Percentiles rank a stretch among this genome's conserved stretches.
Conservation (phyloP, 768 basidiomycete species). For the Rhodotorula diobovata region DNA sequence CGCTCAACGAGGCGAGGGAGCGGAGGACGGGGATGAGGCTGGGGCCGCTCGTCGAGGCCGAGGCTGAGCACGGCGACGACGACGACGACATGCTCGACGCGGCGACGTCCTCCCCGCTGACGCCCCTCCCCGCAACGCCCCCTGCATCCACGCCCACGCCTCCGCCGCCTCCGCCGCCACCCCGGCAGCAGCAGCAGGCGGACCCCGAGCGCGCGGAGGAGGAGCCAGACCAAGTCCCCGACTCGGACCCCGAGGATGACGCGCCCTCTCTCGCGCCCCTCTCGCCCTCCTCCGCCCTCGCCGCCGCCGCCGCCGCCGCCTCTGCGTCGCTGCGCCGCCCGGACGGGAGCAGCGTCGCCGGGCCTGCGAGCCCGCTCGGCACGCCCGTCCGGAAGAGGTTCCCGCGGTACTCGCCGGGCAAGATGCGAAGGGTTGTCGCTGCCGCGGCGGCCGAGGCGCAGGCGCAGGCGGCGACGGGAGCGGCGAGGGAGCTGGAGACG, state of each 20-base stretch:
- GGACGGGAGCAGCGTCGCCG: neutral
- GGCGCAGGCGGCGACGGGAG: neutral
- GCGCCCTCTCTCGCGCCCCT: neutral
- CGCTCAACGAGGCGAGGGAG: neutral
- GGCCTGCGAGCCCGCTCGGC: neutral
- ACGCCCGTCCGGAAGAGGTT: neutral
- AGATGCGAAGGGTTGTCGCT: neutral
- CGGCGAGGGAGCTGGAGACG: neutral
- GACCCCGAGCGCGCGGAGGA: neutral
- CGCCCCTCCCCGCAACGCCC: too few species aligned
- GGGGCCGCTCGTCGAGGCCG: too few species aligned
- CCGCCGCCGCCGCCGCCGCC: neutral
- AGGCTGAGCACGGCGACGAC: neutral
- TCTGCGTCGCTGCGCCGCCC: neutral
- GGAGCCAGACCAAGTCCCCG: constrained; percentile 1
- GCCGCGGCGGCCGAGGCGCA: neutral
- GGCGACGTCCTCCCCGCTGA: too few species aligned
- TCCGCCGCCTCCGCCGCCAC: constrained; percentile 1
- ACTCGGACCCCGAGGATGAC: constrained; percentile 27
- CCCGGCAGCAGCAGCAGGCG: too few species aligned
- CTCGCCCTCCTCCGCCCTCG: neutral
- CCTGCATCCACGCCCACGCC: too few species aligned
- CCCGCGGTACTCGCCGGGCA: constrained; percentile 23
- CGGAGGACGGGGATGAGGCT: too few species aligned
- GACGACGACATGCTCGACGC: constrained; percentile 1